Evolutionary conservation across 179 eudicot species (phyloP).

Genomic region (Gypsophila paniculata): DNA sequence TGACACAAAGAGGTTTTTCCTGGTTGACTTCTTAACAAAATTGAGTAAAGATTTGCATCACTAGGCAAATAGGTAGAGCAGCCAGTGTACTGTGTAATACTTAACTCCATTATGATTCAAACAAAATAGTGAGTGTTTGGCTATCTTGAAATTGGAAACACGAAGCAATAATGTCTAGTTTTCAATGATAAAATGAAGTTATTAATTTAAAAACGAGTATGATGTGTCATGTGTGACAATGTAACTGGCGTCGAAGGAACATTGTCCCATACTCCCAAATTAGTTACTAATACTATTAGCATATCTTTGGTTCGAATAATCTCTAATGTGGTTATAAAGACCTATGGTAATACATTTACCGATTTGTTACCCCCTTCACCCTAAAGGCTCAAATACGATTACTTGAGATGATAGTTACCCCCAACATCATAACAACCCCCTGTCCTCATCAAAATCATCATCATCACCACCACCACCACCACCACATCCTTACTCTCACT

Average conservation of each 20-base stretch:
- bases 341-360: neutral
- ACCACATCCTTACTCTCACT: neutral
- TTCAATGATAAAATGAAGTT: too few relatives aligned
- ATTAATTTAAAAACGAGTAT: neutral
- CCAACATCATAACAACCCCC: too few relatives aligned
- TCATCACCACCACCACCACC: neutral
- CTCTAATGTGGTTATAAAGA: neutral
- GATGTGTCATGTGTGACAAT: neutral
- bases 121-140: neutral
- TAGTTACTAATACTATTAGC: neutral
- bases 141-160: neutral
- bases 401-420: too few relatives aligned
- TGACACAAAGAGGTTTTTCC: too few relatives aligned
- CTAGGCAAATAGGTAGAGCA: too few relatives aligned
- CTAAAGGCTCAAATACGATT: too few relatives aligned
- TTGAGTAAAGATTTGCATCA: too few relatives aligned
- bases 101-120: too few relatives aligned
- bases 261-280: too few relatives aligned
- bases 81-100: too few relatives aligned
- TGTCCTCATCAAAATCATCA: neutral
- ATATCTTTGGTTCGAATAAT: neutral
- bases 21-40: too few relatives aligned
- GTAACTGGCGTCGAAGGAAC: neutral
- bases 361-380: too few relatives aligned
- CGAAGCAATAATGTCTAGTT: neutral